A percentile compares a stretch with the other conserved stretches of the same genome.
Conservation (phyloP, 768 basidiomycete species). For the Lactarius psammicola region DNA sequence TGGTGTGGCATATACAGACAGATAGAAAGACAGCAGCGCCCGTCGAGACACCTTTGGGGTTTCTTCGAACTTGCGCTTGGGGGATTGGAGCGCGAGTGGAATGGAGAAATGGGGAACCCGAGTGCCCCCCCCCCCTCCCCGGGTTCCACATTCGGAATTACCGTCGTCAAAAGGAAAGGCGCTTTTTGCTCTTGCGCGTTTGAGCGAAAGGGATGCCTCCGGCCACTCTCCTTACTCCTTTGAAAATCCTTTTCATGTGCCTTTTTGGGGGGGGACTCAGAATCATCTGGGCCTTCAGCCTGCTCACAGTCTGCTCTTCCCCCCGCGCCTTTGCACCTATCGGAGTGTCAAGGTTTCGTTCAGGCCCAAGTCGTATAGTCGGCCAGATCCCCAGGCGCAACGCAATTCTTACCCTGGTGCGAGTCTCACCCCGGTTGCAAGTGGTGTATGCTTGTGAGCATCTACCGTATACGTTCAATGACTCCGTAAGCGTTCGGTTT, state of each 20-base stretch:
- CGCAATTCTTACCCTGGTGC: too few relatives aligned
- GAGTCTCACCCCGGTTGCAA: not conserved
- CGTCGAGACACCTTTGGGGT: conserved; percentile 1
- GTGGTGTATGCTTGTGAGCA: not conserved
- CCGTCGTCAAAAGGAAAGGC: not conserved
- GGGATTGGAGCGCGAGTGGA: conserved; percentile 13
- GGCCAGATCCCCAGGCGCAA: not conserved
- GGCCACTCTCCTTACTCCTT: not conserved
- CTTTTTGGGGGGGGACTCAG: not conserved
- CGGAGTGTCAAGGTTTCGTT: not conserved
- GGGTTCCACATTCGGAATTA: conserved; percentile 14
- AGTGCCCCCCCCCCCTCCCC: too few relatives aligned
- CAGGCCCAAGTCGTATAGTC: not conserved
- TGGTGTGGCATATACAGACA: not conserved
- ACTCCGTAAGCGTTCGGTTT: not conserved
- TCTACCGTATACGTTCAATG: not conserved
- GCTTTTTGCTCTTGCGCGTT: not conserved
- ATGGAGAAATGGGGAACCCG: conserved; percentile 14
- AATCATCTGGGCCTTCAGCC: not conserved
- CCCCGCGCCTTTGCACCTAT: not conserved
- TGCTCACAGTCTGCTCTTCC: not conserved
- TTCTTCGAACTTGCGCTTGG: not conserved
- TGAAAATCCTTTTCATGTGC: not conserved
- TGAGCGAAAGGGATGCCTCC: too few relatives aligned
- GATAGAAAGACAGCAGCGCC: not conserved